These are phyloP conservation scores for Parietichytrium sp. DNA, from an alignment of 108 stramenopile species.

Conservation along the genomic window DNA sequence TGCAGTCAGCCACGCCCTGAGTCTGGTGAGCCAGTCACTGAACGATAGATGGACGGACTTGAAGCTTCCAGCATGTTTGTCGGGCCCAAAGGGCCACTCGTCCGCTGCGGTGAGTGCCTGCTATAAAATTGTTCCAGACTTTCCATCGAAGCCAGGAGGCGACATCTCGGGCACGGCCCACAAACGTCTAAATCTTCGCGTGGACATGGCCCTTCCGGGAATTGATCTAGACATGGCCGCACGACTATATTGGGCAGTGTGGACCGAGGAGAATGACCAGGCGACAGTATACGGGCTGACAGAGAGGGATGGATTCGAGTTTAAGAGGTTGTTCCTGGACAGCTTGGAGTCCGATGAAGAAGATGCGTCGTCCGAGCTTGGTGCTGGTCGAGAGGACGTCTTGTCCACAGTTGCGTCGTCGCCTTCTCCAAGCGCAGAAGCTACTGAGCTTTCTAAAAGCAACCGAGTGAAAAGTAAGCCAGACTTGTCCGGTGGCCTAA, in stretches of 20 bases:
- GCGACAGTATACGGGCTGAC: no score
- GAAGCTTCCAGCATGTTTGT: slow-evolving; percentile 1
- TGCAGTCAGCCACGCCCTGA: neutral
- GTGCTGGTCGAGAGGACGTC: no score
- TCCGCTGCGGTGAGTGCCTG: no score
- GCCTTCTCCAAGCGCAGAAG: no score
- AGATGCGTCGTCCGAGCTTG: neutral
- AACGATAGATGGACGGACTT: slow-evolving; percentile 8
- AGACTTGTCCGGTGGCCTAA: no score
- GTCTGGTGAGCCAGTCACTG: slow-evolving; percentile 5
- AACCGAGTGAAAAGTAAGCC: no score
- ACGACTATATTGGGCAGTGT: neutral
- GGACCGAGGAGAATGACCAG: neutral
- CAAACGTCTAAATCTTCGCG: slow-evolving; percentile 29
- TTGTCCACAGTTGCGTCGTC: no score
- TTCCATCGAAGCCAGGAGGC: neutral
- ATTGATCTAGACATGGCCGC: neutral
- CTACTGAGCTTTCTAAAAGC: no score
- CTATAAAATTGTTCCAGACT: slow-evolving; percentile 3
- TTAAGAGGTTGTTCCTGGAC: neutral
- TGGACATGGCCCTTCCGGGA: slow-evolving; percentile 16
- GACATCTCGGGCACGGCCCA: neutral
- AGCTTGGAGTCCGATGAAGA: neutral
- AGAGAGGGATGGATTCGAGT: no score
- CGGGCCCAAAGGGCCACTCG: no score